These are phyloP conservation scores for Fusarium pseudoanthophilum DNA, from an alignment of 2,329 filamentous ascomycete species.

Conservation along the genomic window DNA sequence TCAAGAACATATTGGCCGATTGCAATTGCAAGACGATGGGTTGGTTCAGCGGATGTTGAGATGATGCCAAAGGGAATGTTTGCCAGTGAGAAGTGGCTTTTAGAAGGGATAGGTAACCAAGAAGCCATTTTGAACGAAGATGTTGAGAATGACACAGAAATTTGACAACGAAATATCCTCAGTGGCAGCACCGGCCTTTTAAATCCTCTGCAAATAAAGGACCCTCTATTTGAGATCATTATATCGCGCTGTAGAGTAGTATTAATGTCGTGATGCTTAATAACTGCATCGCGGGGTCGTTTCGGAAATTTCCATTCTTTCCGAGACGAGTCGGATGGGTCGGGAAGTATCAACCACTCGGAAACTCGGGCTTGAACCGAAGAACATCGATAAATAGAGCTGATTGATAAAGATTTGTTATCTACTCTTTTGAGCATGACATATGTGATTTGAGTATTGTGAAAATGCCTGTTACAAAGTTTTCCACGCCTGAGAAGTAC, in stretches of 20 bases:
- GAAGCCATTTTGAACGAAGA: constrained; percentile 5
- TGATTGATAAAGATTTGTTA: not conserved
- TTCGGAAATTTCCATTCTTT: not conserved
- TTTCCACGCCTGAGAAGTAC: constrained; percentile 63
- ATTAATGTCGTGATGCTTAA: not conserved
- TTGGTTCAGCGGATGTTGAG: constrained; percentile 65
- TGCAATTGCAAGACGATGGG: constrained; percentile 73
- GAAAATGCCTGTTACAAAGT: constrained; percentile 37
- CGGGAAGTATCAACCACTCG: not conserved
- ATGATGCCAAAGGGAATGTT: constrained; percentile 89
- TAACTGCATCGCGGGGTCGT: not conserved
- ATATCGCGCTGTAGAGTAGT: not conserved
- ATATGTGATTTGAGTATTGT: accelerated
- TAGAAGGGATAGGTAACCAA: constrained; percentile 7
- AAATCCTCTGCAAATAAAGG: not conserved
- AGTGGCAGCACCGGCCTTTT: not conserved
- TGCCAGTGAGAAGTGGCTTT: constrained; percentile 61
- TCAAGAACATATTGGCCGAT: constrained; percentile 79
- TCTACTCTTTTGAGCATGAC: not conserved
- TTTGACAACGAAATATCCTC: not conserved
- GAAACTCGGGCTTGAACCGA: constrained; percentile 3
- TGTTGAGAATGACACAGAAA: not conserved
- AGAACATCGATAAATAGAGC: not conserved
- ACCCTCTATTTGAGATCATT: not conserved
- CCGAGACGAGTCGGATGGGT: not conserved